A percentile compares a stretch with the other conserved stretches of the same genome.
phyloP scores from a whole-genome alignment of 331 rosid genomes.

The Pyrus hybrid region DNA sequence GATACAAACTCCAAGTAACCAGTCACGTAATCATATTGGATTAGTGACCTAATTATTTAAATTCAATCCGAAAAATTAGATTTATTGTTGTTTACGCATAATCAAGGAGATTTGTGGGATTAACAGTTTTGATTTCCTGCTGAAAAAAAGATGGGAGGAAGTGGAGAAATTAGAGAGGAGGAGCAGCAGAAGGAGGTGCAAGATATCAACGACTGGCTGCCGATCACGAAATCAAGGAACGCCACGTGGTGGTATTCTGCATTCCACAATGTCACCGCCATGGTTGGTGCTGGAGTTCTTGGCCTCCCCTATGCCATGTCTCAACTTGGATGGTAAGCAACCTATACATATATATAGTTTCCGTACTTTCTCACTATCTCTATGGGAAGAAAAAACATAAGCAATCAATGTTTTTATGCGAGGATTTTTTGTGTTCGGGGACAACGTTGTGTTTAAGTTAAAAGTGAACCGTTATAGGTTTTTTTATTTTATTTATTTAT shows the following conservation, averaged over 20 bases:
- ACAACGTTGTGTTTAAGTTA: not conserved
- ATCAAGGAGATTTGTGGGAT: not conserved
- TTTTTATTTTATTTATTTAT: not conserved
- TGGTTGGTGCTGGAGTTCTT: constrained; percentile 75
- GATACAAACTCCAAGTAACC: not conserved
- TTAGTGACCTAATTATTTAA: not conserved
- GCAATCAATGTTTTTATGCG: not conserved
- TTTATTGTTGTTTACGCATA: no score
- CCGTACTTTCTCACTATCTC: not conserved
- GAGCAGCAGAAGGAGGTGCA: not conserved
- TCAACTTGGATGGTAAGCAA: constrained; percentile 53
- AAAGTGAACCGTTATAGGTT: not conserved
- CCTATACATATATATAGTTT: not conserved
- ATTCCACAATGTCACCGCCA: constrained; percentile 63
- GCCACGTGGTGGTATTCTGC: constrained; percentile 56
- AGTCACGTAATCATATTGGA: not conserved
- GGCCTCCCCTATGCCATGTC: constrained; percentile 68
- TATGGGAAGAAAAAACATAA: not conserved
- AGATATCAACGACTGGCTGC: constrained; percentile 42
- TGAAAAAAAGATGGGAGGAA: not conserved
- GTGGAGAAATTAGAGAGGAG: not conserved
- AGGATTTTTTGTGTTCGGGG: not conserved
- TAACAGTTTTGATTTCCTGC: not conserved
- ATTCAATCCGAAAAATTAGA: not conserved
- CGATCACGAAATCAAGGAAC: constrained; percentile 35